phyloP scores from a whole-genome alignment of 257 asterid genomes.

The Linderniella brevidens region DNA sequence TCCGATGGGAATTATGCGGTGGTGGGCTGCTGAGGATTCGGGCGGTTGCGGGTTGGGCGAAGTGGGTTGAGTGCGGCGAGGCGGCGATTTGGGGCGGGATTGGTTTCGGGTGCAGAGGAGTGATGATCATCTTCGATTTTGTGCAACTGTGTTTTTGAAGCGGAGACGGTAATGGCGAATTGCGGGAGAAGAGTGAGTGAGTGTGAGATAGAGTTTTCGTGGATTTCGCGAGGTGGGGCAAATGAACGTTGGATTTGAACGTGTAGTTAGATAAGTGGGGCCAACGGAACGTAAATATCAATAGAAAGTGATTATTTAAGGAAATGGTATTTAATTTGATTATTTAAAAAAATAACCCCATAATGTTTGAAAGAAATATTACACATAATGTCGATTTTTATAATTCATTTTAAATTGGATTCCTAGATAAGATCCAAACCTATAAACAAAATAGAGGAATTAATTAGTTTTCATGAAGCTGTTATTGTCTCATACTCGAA shows the following conservation, averaged over 20 bases:
- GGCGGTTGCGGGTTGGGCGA: constrained; percentile 14
- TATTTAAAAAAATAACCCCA: no score
- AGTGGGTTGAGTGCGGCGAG: constrained; percentile 20
- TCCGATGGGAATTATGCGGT: constrained; percentile 10
- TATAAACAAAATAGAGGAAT: no score
- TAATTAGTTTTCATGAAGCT: no score
- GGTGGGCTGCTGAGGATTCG: constrained; percentile 15
- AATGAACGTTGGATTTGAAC: constrained; percentile 37
- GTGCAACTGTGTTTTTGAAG: no score
- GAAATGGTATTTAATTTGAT: no score
- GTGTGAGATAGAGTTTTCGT: constrained; percentile 2
- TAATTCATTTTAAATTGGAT: no score
- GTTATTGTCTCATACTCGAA: no score
- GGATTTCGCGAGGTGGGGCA: neutral
- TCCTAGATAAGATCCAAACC: no score
- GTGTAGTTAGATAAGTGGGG: constrained; percentile 58
- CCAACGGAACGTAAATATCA: no score
- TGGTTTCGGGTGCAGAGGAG: constrained; percentile 29
- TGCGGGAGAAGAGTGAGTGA: neutral
- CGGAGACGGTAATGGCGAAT: neutral
- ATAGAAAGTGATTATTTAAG: no score
- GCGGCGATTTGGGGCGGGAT: constrained; percentile 24
- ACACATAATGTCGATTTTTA: no score
- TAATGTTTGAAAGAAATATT: no score
- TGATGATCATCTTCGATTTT: constrained; percentile 24